Percentiles rank a stretch among this genome's conserved stretches.
Evolutionary conservation across 371 early-diverging fungal species (phyloP).

Genomic region (Mucor irregularis): DNA sequence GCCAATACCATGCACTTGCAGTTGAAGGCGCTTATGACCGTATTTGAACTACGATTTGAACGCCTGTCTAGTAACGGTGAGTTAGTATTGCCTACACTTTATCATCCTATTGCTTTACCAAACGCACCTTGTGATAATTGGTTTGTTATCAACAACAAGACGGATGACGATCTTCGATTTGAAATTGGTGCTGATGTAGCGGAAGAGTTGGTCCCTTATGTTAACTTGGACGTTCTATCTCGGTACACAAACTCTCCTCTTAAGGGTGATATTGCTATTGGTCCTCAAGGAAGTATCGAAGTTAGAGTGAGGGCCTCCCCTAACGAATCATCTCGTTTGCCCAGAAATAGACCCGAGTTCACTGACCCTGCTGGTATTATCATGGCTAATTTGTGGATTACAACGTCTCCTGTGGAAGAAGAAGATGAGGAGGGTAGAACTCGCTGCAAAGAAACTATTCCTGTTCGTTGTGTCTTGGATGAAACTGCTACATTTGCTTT

Average conservation of each 20-base stretch:
- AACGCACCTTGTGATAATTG: conserved; percentile 76
- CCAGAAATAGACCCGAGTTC: conserved; percentile 51
- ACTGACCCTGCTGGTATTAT: conserved; percentile 64
- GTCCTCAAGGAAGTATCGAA: conserved; percentile 72
- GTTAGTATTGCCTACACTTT: conserved; percentile 71
- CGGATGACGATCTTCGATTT: conserved; percentile 78
- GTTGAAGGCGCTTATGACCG: conserved; percentile 65
- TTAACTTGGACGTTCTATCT: conserved; percentile 75
- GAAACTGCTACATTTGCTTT: conserved; percentile 71
- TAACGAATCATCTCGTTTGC: conserved; percentile 60
- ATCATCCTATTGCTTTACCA: conserved; percentile 62
- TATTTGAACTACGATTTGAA: conserved; percentile 78
- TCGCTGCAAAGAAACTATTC: conserved; percentile 61
- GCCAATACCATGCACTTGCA: conserved; percentile 55
- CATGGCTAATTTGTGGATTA: conserved; percentile 63
- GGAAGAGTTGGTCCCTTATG: conserved; percentile 59
- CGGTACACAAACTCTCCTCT: conserved; percentile 85
- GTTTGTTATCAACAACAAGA: conserved; percentile 79
- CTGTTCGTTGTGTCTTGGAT: conserved; percentile 64
- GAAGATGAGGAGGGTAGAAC: conserved; percentile 29
- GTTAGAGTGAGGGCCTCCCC: conserved; percentile 75
- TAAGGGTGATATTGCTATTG: conserved; percentile 68
- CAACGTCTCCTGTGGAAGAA: conserved; percentile 42
- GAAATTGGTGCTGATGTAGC: conserved; percentile 70
- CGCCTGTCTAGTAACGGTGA: conserved; percentile 63